phyloP scores from a whole-genome alignment of 768 basidiomycete species.

The Pilatotrama ljubarskyi region DNA sequence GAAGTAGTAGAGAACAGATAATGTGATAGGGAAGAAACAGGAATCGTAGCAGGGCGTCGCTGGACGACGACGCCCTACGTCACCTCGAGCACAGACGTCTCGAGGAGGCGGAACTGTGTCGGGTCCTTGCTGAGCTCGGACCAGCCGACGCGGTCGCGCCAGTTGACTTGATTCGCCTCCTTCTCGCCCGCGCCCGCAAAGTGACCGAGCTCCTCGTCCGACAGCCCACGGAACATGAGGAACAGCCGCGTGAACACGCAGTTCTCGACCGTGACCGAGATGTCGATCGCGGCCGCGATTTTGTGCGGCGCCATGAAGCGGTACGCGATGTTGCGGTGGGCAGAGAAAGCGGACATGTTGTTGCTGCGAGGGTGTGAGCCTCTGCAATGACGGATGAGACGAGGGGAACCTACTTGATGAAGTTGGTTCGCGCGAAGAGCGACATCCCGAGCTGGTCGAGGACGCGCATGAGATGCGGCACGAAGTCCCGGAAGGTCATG shows the following conservation, averaged over 20 bases:
- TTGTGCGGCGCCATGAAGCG: conserved; percentile 80
- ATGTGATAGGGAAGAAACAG: too few relatives aligned
- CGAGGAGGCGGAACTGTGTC: conserved; percentile 73
- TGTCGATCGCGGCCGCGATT: conserved; percentile 85
- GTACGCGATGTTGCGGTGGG: conserved; percentile 86
- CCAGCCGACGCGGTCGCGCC: conserved; percentile 81
- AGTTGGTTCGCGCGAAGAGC: conserved; percentile 75
- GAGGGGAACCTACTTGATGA: conserved; percentile 63
- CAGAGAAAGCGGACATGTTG: conserved; percentile 71
- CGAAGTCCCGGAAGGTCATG: conserved; percentile 78
- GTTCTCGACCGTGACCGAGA: conserved; percentile 77
- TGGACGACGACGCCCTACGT: conserved; percentile 16
- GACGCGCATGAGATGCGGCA: conserved; percentile 80
- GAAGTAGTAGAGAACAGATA: background rate
- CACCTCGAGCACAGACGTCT: conserved; percentile 78
- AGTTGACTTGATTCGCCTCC: conserved; percentile 79
- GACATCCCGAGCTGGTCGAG: conserved; percentile 85
- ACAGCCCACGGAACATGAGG: conserved; percentile 81
- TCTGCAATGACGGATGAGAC: background rate
- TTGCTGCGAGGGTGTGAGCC: conserved; percentile 45
- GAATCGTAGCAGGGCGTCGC: background rate
- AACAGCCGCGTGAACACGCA: conserved; percentile 84
- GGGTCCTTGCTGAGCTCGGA: conserved; percentile 78
- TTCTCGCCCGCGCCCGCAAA: conserved; percentile 84
- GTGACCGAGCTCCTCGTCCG: conserved; percentile 73